These are phyloP conservation scores for Metarhizium anisopliae DNA, from an alignment of 2,329 filamentous ascomycete species.

Conservation along the genomic window DNA sequence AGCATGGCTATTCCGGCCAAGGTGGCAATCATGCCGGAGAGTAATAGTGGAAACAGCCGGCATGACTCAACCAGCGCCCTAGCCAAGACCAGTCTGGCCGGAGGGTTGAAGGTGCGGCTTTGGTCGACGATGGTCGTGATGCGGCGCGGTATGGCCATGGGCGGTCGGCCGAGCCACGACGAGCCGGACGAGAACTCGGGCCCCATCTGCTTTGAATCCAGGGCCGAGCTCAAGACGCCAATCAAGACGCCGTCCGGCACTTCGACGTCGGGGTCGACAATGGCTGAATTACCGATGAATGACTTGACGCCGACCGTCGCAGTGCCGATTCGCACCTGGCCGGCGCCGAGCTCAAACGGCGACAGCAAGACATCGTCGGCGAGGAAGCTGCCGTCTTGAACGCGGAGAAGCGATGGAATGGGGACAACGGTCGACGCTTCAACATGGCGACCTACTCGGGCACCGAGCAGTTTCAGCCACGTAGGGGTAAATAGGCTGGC, in stretches of 20 bases:
- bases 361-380: conserved; percentile 13
- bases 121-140: conserved; percentile 9
- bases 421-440: conserved; percentile 12
- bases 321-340: conserved; percentile 8
- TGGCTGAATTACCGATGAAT: conserved; percentile 14
- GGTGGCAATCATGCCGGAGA: conserved; percentile 4
- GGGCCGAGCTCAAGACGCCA: conserved; percentile 11
- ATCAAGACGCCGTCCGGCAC: conserved; percentile 10
- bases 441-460: conserved; percentile 10
- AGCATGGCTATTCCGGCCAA: conserved; percentile 5
- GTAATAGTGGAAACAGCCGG: conserved; percentile 9
- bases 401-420: conserved; percentile 10
- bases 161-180: conserved; percentile 13
- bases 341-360: conserved; percentile 9
- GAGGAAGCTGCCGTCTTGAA: conserved; percentile 13
- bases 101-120: conserved; percentile 11
- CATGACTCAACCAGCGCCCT: conserved; percentile 11
- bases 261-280: conserved; percentile 9
- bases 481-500: conserved; percentile 13
- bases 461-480: conserved; percentile 11
- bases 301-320: conserved; percentile 8
- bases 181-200: conserved; percentile 3
- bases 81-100: conserved; percentile 5
- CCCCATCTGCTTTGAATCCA: conserved; percentile 7
- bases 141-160: conserved; percentile 11